Evolutionary conservation across 2,329 filamentous ascomycete genomes (phyloP), one percentile per base, ranked within the genome.

Genomic region (Sclerotinia glacialis): DNA sequence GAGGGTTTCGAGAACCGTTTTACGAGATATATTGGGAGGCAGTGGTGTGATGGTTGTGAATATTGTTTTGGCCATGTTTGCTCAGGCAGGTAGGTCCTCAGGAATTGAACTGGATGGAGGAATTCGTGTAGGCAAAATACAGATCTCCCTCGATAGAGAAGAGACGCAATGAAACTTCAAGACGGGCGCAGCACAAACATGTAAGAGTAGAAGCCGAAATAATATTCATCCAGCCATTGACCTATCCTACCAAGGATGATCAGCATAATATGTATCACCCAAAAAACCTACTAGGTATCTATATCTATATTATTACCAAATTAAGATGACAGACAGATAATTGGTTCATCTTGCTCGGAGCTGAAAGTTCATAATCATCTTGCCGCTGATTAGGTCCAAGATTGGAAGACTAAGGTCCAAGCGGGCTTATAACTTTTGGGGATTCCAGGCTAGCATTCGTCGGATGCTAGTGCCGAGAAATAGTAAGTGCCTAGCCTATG

Each of bases 41-140:
- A 96, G 83, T 26, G 92, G 89, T 44, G 91, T 95, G 72, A 93
- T 86, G 54, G 86, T 89, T 52, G 91, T 95, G 79, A 93, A 92
- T 40, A 86, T 82, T n/a, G 84, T 86, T 71, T 74, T 75, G 31
- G 73, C 72, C 73, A 75, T 75, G 7, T 52, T 66, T 28, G 23
- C 34, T 42, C 26, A 6, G 21, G n/a, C n/a, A 7, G 37, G 3
- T 37, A 37, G 37, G 3, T 37, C 11, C 8, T 40, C 34, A 0
- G 9, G 21, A 55, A 9, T 37, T 18, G 8, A 34, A 58, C 11
- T 37, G 9, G 34, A 37, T 60, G n/a, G 23, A 34, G 14, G 23
- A 18, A 16, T 21, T 60, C 23, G 54, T 18, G 2, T 37, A 11
- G 2, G 37, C 12, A 37, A 61, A 37, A 61, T 61, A n/a, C 8